phyloP scores from a whole-genome alignment of 768 basidiomycete species.

The Termitomyces sp. region DNA sequence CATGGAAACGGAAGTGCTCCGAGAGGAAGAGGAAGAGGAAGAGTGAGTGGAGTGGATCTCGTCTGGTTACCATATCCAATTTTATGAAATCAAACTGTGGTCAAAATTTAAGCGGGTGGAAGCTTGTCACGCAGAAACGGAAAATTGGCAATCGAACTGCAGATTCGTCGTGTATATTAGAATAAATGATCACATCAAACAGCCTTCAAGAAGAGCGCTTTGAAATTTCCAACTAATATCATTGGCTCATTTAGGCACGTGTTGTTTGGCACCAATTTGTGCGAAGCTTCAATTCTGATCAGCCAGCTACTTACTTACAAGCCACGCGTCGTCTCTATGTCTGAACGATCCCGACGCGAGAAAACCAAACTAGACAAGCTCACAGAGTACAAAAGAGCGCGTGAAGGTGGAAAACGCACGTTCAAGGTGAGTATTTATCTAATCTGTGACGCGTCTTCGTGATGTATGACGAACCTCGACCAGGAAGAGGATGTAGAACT shows the following conservation, averaged over 20 bases:
- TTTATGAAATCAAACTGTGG: background rate
- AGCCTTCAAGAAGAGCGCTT: too few species aligned
- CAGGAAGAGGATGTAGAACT: constrained; percentile 59
- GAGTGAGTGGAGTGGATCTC: background rate
- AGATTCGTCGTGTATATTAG: too few species aligned
- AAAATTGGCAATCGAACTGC: background rate
- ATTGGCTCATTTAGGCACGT: background rate
- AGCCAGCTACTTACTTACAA: background rate
- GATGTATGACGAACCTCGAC: background rate
- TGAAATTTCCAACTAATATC: too few species aligned
- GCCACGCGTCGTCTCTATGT: constrained; percentile 18
- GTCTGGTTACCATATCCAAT: too few species aligned
- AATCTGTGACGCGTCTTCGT: constrained; percentile 1
- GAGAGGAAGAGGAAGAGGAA: constrained; percentile 23
- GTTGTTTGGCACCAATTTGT: constrained; percentile 2
- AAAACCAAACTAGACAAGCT: constrained; percentile 15
- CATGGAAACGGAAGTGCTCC: constrained; percentile 49
- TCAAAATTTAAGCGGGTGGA: background rate
- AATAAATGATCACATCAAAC: too few species aligned
- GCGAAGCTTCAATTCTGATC: background rate
- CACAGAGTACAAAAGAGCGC: constrained; percentile 13
- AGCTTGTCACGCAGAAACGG: too few species aligned
- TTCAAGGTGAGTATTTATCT: constrained; percentile 5
- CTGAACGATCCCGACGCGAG: constrained; percentile 36
- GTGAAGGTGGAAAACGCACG: constrained; percentile 13